Evolutionary conservation across 306 rosid species (phyloP).

Genomic region (Hylodesmum podocarpum): DNA sequence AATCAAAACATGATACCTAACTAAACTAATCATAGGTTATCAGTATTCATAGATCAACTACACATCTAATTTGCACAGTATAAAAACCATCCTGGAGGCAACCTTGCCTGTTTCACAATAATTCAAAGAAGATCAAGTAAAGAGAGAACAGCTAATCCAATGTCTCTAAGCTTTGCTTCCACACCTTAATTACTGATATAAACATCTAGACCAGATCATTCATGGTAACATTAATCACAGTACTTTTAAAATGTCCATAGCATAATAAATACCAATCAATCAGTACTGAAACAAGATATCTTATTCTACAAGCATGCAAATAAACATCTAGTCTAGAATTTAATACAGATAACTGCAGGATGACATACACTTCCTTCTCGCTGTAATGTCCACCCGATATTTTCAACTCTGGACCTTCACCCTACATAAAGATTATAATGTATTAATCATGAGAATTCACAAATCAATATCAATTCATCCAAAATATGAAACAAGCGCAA

Average conservation of each 20-base stretch:
- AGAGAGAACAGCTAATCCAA: constrained; percentile 6
- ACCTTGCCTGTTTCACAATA: background rate
- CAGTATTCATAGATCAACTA: background rate
- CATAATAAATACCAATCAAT: background rate
- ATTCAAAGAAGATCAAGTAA: background rate
- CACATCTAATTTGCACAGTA: background rate
- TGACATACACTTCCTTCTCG: constrained; percentile 51
- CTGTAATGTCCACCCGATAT: constrained; percentile 27
- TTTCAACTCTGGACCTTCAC: constrained; percentile 32
- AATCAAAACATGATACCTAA: background rate
- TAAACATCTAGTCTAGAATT: background rate
- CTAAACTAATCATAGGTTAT: background rate
- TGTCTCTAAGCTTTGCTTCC: background rate
- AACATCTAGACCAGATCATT: background rate
- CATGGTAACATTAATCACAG: background rate
- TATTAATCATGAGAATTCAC: constrained; percentile 7
- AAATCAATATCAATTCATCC: constrained; percentile 24
- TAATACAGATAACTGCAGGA: constrained; percentile 26
- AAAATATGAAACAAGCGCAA: constrained; percentile 20
- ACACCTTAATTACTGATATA: constrained; percentile 5
- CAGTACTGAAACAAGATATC: background rate
- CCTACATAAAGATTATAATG: constrained; percentile 32
- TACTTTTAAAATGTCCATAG: background rate
- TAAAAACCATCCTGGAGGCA: background rate
- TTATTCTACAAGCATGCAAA: constrained; percentile 7